These are phyloP conservation scores for Suillus spraguei DNA, from an alignment of 768 basidiomycete genomes.

Conservation along the genomic window DNA sequence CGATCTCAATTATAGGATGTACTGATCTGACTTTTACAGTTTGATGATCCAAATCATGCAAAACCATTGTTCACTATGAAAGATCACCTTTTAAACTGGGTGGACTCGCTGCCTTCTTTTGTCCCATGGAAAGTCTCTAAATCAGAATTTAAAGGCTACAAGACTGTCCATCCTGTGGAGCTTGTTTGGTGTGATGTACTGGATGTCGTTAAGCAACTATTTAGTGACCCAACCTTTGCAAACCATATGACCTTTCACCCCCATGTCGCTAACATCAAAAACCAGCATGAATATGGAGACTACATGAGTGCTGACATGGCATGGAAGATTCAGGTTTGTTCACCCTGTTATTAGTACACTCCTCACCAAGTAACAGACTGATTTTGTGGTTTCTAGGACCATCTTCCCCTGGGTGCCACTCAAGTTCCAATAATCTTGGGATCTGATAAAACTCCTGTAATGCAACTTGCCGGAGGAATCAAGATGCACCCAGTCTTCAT, in stretches of 20 bases:
- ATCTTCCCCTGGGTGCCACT: slow-evolving; percentile 27
- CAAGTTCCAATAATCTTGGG: slow-evolving; percentile 32
- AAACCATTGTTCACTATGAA: slow-evolving; percentile 22
- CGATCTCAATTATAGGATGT: too few relatives aligned
- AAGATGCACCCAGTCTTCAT: slow-evolving; percentile 28
- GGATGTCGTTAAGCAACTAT: slow-evolving; percentile 24
- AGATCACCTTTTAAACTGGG: slow-evolving; percentile 21
- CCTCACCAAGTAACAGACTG: slow-evolving; percentile 22
- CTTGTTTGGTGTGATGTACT: slow-evolving; percentile 30
- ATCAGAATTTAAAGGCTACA: slow-evolving; percentile 7
- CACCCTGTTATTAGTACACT: slow-evolving; percentile 22
- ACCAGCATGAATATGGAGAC: slow-evolving; percentile 21
- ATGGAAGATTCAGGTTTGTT: slow-evolving; percentile 26
- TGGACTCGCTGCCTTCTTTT: slow-evolving; percentile 23
- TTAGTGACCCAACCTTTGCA: slow-evolving; percentile 25
- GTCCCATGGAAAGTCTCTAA: slow-evolving; percentile 22
- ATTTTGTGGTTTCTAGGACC: slow-evolving; percentile 21
- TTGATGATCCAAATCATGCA: slow-evolving; percentile 1
- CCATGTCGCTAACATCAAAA: neutral
- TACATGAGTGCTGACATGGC: slow-evolving; percentile 25
- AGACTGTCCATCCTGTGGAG: slow-evolving; percentile 19
- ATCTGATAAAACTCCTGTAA: slow-evolving; percentile 37
- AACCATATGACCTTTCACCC: slow-evolving; percentile 25
- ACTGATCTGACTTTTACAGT: slow-evolving; percentile 8
- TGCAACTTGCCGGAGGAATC: slow-evolving; percentile 29